Evolutionary conservation across 2,329 filamentous ascomycete species (phyloP).

Genomic region (Penicillium polonicum): DNA sequence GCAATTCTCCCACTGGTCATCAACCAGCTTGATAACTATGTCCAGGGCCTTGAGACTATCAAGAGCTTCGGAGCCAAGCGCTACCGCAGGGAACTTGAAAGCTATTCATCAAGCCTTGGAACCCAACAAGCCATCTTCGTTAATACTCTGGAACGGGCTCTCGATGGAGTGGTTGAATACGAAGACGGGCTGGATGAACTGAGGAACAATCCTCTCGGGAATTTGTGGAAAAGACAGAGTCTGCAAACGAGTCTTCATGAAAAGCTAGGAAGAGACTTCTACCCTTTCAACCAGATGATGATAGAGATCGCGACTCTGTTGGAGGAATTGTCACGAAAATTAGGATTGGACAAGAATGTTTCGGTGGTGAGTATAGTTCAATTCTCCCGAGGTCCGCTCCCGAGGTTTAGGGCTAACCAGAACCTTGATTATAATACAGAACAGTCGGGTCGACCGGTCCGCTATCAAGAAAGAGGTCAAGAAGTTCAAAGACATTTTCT

Average conservation of each 20-base stretch:
- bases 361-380: not conserved
- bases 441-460: not conserved
- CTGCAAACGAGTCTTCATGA: not conserved
- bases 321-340: not conserved
- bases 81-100: slow-evolving; percentile 9
- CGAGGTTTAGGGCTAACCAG: not conserved
- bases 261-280: not conserved
- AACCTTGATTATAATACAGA: not conserved
- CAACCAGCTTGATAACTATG: slow-evolving; percentile 34
- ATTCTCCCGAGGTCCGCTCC: not conserved
- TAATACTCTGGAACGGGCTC: slow-evolving; percentile 7
- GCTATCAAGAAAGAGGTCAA: not conserved
- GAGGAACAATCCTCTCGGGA: not conserved
- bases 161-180: slow-evolving; percentile 10
- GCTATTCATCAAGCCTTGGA: slow-evolving; percentile 5
- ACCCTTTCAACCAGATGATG: not conserved
- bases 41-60: slow-evolving; percentile 41
- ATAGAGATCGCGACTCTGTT: not conserved
- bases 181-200: slow-evolving; percentile 10
- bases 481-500: not conserved
- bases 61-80: slow-evolving; percentile 29
- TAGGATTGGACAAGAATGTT: not conserved
- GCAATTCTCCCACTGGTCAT: slow-evolving; percentile 42
- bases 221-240: not conserved
- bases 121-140: slow-evolving; percentile 16